These are phyloP conservation scores for Blastobotrys persicus DNA, from an alignment of 1,139 yeast genomes.

Conservation along the genomic window DNA sequence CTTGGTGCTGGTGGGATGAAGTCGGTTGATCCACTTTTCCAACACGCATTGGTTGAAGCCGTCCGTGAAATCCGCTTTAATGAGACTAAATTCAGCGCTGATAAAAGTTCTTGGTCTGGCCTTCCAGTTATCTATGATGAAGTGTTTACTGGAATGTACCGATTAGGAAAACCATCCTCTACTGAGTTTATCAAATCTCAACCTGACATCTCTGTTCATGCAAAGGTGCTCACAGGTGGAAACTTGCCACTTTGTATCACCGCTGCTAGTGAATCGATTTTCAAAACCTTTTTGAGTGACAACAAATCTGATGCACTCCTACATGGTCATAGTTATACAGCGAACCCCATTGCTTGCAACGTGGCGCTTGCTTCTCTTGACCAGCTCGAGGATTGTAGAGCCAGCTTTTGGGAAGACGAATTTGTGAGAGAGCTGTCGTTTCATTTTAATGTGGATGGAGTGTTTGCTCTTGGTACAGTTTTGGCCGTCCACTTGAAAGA, in stretches of 20 bases:
- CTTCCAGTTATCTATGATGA: constrained; percentile 33
- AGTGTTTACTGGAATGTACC: constrained; percentile 33
- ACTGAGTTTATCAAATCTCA: constrained; percentile 24
- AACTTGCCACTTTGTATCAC: constrained; percentile 31
- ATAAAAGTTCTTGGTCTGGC: constrained; percentile 27
- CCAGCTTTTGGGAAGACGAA: constrained; percentile 18
- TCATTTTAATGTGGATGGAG: constrained; percentile 23
- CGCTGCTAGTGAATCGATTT: constrained; percentile 28
- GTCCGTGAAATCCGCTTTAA: constrained; percentile 24
- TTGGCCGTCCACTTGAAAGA: constrained; percentile 29
- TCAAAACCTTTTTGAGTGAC: constrained; percentile 26
- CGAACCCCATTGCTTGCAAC: constrained; percentile 35
- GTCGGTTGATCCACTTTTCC: constrained; percentile 33
- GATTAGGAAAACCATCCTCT: constrained; percentile 28
- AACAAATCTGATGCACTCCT: constrained; percentile 31
- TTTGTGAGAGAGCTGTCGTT: constrained; percentile 24
- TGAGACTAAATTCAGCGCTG: constrained; percentile 15
- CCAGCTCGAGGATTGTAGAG: constrained; percentile 15
- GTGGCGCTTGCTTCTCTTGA: constrained; percentile 30
- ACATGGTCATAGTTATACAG: constrained; percentile 35
- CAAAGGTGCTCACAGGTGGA: constrained; percentile 34
- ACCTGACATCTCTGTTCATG: constrained; percentile 33
- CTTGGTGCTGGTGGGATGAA: constrained; percentile 36
- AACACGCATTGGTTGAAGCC: constrained; percentile 28
- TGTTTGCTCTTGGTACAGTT: constrained; percentile 30